These are phyloP conservation scores for Stevia rebaudiana DNA, from an alignment of 140 eudicot genomes.

Conservation along the genomic window DNA sequence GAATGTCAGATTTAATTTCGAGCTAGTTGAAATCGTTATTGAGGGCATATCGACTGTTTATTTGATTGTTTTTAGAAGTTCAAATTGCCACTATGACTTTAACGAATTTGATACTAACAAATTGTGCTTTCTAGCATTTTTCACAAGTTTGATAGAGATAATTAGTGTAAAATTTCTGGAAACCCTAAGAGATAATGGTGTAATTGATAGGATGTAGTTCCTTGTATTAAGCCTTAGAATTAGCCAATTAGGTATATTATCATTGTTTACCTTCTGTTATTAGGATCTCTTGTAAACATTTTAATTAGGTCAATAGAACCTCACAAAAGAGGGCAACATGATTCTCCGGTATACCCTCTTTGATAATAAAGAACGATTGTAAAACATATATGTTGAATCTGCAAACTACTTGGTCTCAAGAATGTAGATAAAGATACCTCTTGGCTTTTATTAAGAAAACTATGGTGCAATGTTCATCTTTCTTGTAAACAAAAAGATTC, in stretches of 20 bases:
- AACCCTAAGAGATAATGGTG: not conserved
- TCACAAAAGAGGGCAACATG: not conserved
- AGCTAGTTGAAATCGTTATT: not conserved
- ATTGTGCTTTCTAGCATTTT: constrained; percentile 5
- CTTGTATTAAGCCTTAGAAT: not conserved
- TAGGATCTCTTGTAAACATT: not conserved
- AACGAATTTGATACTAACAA: not conserved
- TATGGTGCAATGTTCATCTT: constrained; percentile 13
- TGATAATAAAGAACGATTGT: not conserved
- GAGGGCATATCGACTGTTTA: not conserved
- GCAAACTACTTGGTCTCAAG: not conserved
- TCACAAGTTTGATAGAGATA: constrained; percentile 1
- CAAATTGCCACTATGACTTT: not conserved
- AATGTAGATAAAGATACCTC: too few relatives aligned
- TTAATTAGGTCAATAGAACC: not conserved
- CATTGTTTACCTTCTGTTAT: not conserved
- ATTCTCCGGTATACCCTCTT: not conserved
- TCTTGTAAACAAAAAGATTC: constrained; percentile 25
- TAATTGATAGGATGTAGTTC: not conserved
- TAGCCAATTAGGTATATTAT: not conserved
- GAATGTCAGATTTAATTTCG: not conserved
- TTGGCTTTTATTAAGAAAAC: not conserved
- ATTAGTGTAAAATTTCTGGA: not conserved
- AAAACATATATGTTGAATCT: not conserved
- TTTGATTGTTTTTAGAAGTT: not conserved